These are phyloP conservation scores for Serendipita vermifera DNA, from an alignment of 768 basidiomycete genomes.

Conservation along the genomic window DNA sequence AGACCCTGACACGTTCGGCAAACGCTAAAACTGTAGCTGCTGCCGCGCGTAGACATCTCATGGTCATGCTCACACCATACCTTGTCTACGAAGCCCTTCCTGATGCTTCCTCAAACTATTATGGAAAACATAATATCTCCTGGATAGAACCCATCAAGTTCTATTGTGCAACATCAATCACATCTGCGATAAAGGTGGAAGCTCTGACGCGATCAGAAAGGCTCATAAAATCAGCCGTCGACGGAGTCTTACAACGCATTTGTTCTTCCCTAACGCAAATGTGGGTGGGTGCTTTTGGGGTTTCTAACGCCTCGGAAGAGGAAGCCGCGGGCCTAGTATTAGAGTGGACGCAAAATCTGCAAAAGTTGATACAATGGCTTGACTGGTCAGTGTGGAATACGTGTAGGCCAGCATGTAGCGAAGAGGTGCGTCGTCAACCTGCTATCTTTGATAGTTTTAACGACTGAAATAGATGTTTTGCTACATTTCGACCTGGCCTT, in stretches of 20 bases:
- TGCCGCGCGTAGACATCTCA: no score
- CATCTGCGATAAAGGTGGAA: neutral
- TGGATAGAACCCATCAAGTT: neutral
- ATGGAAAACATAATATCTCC: neutral
- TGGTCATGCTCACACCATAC: neutral
- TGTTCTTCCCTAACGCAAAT: constrained; percentile 18
- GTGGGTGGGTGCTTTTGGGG: constrained; percentile 17
- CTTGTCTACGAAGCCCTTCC: neutral
- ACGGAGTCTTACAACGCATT: constrained; percentile 16
- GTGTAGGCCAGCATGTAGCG: constrained; percentile 16
- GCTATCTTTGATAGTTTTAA: no score
- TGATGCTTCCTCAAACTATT: no score
- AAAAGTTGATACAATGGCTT: constrained; percentile 17
- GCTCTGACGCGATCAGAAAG: constrained; percentile 12
- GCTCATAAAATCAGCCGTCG: constrained; percentile 12
- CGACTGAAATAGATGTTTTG: neutral
- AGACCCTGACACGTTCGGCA: no score
- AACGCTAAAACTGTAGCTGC: no score
- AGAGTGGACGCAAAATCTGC: constrained; percentile 13
- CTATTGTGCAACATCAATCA: neutral
- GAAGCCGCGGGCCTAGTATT: constrained; percentile 6
- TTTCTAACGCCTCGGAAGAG: neutral
- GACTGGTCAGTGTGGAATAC: constrained; percentile 21
- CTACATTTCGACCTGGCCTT: neutral
- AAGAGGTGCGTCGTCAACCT: neutral